Conservation (phyloP, 352 stramenopile genomes). For the Pythium guiyangense region DNA sequence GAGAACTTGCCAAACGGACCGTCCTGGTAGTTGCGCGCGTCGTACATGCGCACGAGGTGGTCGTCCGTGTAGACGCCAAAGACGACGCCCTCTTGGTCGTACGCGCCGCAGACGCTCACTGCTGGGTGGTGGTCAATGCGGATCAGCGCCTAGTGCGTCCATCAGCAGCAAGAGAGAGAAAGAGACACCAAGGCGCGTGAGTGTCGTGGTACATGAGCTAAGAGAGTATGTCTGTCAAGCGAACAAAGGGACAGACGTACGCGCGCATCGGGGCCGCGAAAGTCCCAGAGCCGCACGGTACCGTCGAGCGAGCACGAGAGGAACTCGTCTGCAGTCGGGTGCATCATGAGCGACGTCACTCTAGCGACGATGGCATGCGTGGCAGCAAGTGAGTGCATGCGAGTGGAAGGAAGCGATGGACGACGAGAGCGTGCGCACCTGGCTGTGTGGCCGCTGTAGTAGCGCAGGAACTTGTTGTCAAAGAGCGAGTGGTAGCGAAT, state of each 20-base stretch:
- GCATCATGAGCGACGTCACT: constrained; percentile 84
- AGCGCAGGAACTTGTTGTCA: constrained; percentile 88
- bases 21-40: constrained; percentile 85
- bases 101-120: constrained; percentile 60
- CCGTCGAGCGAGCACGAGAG: constrained; percentile 76
- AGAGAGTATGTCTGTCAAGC: not conserved
- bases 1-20: constrained; percentile 87
- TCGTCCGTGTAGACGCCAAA: constrained; percentile 86
- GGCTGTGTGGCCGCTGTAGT: constrained; percentile 75
- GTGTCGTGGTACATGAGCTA: not conserved
- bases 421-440: constrained; percentile 32
- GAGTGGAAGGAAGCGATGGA: no score
- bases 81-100: constrained; percentile 81
- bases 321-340: constrained; percentile 81
- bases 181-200: not conserved
- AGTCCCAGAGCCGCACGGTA: constrained; percentile 77
- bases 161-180: not conserved
- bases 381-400: not conserved
- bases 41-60: constrained; percentile 86
- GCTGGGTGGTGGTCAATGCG: constrained; percentile 57
- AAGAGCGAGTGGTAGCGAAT: constrained; percentile 88
- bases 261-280: constrained; percentile 56
- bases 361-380: constrained; percentile 14
- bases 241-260: constrained; percentile 28
- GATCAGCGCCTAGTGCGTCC: constrained; percentile 41